These are phyloP conservation scores for Raphanus raphanistrum DNA, from an alignment of 345 rosid species.

Conservation along the genomic window DNA sequence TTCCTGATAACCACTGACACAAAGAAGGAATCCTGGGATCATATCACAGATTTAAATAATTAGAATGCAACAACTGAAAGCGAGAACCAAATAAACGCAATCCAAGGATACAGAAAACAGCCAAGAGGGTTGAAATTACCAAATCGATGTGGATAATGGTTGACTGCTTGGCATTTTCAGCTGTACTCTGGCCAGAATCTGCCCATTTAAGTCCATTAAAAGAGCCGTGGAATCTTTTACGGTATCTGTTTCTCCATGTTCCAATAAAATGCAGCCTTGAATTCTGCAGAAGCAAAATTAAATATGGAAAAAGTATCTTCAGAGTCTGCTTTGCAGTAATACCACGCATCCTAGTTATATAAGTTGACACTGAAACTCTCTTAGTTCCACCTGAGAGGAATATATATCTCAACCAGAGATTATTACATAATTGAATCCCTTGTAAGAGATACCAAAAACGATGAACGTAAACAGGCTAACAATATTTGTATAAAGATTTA, in stretches of 20 bases:
- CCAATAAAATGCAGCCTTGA: slow-evolving; percentile 98
- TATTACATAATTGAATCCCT: background rate
- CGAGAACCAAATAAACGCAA: background rate
- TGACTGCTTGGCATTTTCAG: slow-evolving; percentile 43
- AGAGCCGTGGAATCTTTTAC: slow-evolving; percentile 60
- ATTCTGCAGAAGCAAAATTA: slow-evolving; percentile 50
- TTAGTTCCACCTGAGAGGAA: background rate
- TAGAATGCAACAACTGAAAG: slow-evolving; percentile 12
- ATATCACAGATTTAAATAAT: slow-evolving; percentile 26
- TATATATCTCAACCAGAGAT: slow-evolving; percentile 12
- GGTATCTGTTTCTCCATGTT: slow-evolving; percentile 94
- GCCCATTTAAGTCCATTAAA: slow-evolving; percentile 41
- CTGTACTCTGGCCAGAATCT: slow-evolving; percentile 40
- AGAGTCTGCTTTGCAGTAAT: background rate
- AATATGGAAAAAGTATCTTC: slow-evolving; percentile 7
- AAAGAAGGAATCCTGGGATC: slow-evolving; percentile 88
- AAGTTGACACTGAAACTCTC: background rate
- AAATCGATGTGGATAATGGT: slow-evolving; percentile 79
- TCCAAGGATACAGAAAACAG: slow-evolving; percentile 9
- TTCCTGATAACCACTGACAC: slow-evolving; percentile 84
- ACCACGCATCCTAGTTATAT: slow-evolving; percentile 2
- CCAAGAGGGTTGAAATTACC: slow-evolving; percentile 48
- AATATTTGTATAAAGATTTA: slow-evolving; percentile 26
- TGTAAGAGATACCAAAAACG: background rate
- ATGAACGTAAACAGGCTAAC: background rate